A percentile compares a stretch with the other conserved stretches of the same genome.
Conservation (phyloP, 441 rosid species). For the Populus hybrid region DNA sequence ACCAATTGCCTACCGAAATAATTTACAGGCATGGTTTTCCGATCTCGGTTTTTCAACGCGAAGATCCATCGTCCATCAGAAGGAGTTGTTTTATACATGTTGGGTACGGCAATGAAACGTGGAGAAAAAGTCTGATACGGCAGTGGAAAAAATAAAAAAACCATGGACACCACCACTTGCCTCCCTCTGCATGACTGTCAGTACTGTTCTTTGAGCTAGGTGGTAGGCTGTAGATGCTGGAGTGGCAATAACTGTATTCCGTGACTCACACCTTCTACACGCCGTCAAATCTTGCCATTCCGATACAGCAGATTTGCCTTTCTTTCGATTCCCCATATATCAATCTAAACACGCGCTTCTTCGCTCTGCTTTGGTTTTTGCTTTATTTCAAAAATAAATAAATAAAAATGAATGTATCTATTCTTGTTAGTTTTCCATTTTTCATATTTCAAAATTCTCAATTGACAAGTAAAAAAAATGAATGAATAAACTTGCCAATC, state of each 20-base stretch:
- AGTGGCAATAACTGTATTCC: not conserved
- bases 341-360: not conserved
- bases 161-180: conserved; percentile 1
- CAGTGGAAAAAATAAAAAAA: not conserved
- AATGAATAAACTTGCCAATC: too few species aligned
- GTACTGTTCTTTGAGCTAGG: not conserved
- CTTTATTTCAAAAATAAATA: too few species aligned
- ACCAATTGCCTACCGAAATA: too few species aligned
- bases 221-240: not conserved
- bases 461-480: too few species aligned
- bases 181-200: not conserved
- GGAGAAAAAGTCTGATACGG: not conserved
- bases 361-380: not conserved
- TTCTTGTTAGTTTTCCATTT: not conserved
- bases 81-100: too few species aligned
- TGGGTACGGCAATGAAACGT: not conserved
- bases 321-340: not conserved
- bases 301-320: not conserved
- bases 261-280: not conserved
- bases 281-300: not conserved
- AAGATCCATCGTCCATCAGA: too few species aligned
- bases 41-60: too few species aligned
- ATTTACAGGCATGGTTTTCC: too few species aligned
- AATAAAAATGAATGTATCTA: too few species aligned
- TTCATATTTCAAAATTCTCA: not conserved